A percentile compares a stretch with the other conserved stretches of the same genome.
These are phyloP conservation scores for Clavulina sp. DNA, from an alignment of 768 basidiomycete genomes.

Conservation along the genomic window DNA sequence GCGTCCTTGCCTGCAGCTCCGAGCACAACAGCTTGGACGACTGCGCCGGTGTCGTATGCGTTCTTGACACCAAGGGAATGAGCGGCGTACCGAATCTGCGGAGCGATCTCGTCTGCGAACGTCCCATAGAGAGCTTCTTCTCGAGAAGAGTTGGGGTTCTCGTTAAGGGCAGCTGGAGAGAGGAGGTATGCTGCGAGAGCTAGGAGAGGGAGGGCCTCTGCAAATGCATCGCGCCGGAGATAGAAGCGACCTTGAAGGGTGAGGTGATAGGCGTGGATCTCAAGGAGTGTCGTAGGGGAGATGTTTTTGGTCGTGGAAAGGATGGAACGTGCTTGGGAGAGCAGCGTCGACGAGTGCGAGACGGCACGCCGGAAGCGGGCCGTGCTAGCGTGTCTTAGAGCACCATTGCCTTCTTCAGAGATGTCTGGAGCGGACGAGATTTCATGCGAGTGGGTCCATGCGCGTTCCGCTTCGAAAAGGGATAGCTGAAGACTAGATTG, in stretches of 20 bases:
- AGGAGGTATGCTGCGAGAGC: constrained; percentile 62
- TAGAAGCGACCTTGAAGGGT: constrained; percentile 70
- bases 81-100: constrained; percentile 82
- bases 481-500: constrained; percentile 55
- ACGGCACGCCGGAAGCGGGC: constrained; percentile 66
- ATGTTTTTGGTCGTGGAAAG: constrained; percentile 26
- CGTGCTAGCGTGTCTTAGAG: constrained; percentile 56
- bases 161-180: constrained; percentile 47
- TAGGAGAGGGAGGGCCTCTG: constrained; percentile 49
- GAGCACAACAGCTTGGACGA: constrained; percentile 45
- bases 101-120: constrained; percentile 73
- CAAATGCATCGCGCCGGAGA: constrained; percentile 57
- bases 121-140: constrained; percentile 78
- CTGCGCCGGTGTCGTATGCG: constrained; percentile 66
- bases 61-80: constrained; percentile 66
- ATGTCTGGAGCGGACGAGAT: constrained; percentile 36
- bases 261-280: constrained; percentile 63
- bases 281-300: constrained; percentile 39
- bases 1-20: neutral
- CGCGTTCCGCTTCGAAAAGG: constrained; percentile 80
- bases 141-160: constrained; percentile 45
- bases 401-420: constrained; percentile 32
- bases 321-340: constrained; percentile 56
- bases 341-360: constrained; percentile 57
- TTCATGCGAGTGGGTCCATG: constrained; percentile 81